A percentile compares a stretch with the other conserved stretches of the same genome.
phyloP scores from a whole-genome alignment of 352 stramenopile species.

The Phytophthora tentaculata region DNA sequence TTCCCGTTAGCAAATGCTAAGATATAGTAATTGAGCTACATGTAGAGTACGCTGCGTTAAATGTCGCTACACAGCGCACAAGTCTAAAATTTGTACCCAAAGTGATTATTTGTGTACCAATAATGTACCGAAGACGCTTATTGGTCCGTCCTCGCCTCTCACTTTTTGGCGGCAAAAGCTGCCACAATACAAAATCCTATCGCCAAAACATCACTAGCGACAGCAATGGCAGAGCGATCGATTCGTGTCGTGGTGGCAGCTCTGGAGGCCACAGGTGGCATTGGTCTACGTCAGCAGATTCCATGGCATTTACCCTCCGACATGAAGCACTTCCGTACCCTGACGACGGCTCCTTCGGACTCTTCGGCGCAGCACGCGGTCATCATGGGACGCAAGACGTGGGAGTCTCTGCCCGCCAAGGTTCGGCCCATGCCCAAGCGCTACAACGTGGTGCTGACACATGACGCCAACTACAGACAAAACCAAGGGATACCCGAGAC shows the following conservation, averaged over 20 bases:
- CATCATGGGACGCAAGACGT: conserved; percentile 99
- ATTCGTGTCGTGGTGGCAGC: conserved; percentile 90
- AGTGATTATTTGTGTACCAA: too few relatives aligned
- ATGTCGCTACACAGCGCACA: too few relatives aligned
- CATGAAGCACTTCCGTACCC: conserved; percentile 96
- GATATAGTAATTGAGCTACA: too few relatives aligned
- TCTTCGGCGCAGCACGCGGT: conserved; percentile 92
- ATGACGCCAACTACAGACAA: conserved; percentile 65
- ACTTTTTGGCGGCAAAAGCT: conserved; percentile 13
- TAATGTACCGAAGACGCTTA: too few relatives aligned
- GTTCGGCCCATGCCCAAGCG: conserved; percentile 95
- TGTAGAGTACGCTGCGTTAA: too few relatives aligned
- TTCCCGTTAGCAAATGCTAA: too few relatives aligned
- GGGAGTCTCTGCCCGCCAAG: conserved; percentile 97
- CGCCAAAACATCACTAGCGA: neutral
- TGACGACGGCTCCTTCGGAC: conserved; percentile 71
- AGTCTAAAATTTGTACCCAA: too few relatives aligned
- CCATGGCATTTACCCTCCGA: conserved; percentile 96
- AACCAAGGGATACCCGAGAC: conserved; percentile 55
- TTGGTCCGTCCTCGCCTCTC: neutral
- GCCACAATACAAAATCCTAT: too few relatives aligned
- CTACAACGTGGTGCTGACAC: conserved; percentile 97
- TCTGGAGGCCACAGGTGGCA: conserved; percentile 85
- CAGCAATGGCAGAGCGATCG: conserved; percentile 36
- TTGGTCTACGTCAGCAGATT: conserved; percentile 86